phyloP scores from a whole-genome alignment of 2,329 filamentous ascomycete genomes.

The Akanthomyces dipterigenus region DNA sequence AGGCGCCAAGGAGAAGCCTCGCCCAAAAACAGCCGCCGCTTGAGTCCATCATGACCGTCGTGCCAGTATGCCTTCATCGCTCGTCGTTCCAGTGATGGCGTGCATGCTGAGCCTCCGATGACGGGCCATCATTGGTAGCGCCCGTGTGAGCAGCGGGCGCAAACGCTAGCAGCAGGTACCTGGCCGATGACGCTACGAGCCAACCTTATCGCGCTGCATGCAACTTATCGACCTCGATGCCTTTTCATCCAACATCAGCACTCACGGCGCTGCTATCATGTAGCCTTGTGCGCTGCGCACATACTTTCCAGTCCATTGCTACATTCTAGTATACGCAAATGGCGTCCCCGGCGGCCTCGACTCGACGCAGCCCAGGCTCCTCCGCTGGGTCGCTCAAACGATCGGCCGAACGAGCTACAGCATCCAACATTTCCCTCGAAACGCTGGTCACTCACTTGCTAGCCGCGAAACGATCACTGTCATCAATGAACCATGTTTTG shows the following conservation, averaged over 20 bases:
- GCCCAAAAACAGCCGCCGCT: background rate
- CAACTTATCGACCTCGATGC: constrained; percentile 2
- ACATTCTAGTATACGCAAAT: constrained; percentile 18
- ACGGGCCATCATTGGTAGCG: background rate
- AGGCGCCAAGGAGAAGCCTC: background rate
- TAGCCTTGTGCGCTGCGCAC: constrained; percentile 1
- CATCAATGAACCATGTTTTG: constrained; percentile 74
- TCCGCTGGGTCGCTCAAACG: constrained; percentile 26
- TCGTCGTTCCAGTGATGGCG: background rate
- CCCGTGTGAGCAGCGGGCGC: background rate
- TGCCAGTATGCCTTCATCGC: background rate
- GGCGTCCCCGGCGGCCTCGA: constrained; percentile 30
- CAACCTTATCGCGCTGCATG: constrained; percentile 6
- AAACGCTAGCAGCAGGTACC: background rate
- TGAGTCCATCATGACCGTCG: background rate
- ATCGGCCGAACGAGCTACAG: constrained; percentile 12
- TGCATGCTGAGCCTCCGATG: background rate
- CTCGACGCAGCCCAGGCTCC: constrained; percentile 30
- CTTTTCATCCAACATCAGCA: background rate
- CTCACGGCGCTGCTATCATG: constrained; percentile 5
- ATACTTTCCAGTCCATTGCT: too few relatives aligned
- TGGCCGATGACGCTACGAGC: constrained; percentile 8
- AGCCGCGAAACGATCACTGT: constrained; percentile 78
- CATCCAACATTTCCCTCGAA: constrained; percentile 48
- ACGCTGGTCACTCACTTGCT: constrained; percentile 78